Conservation (phyloP, 345 rosid species). For the Sisymbrium irio region DNA sequence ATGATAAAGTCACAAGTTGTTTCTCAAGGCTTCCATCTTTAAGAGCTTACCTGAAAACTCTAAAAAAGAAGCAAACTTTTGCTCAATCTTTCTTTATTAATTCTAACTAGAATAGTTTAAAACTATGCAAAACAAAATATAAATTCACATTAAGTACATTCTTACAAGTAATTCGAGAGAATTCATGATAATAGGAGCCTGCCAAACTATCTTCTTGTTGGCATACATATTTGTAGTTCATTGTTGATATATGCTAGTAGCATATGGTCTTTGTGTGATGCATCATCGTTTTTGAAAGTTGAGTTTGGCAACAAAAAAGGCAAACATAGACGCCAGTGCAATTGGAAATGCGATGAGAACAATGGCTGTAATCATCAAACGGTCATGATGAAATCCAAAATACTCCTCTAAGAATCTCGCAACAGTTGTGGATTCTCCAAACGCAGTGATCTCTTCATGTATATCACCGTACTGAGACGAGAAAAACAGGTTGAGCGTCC, state of each 20-base stretch:
- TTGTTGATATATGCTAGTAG: not conserved
- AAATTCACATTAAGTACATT: not conserved
- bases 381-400: conserved; percentile 51
- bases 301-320: conserved; percentile 47
- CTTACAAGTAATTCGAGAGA: not conserved
- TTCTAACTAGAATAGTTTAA: conserved; percentile 3
- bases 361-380: conserved; percentile 35
- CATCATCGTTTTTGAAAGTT: conserved; percentile 63
- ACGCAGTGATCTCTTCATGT: conserved; percentile 40
- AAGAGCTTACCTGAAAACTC: conserved; percentile 11
- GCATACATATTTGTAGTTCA: not conserved
- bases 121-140: conserved; percentile 12
- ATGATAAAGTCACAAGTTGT: not conserved
- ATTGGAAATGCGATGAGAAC: conserved; percentile 52
- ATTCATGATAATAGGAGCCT: not conserved
- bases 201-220: not conserved
- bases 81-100: not conserved
- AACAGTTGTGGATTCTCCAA: conserved; percentile 46
- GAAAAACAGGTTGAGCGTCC: conserved; percentile 60
- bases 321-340: conserved; percentile 52
- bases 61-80: not conserved
- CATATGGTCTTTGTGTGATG: conserved; percentile 13
- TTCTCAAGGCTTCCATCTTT: conserved; percentile 10
- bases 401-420: conserved; percentile 49
- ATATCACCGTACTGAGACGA: conserved; percentile 79